These are phyloP conservation scores for Hsuehochloa calcarea DNA, from an alignment of 176 grass and related monocot genomes.

Conservation along the genomic window DNA sequence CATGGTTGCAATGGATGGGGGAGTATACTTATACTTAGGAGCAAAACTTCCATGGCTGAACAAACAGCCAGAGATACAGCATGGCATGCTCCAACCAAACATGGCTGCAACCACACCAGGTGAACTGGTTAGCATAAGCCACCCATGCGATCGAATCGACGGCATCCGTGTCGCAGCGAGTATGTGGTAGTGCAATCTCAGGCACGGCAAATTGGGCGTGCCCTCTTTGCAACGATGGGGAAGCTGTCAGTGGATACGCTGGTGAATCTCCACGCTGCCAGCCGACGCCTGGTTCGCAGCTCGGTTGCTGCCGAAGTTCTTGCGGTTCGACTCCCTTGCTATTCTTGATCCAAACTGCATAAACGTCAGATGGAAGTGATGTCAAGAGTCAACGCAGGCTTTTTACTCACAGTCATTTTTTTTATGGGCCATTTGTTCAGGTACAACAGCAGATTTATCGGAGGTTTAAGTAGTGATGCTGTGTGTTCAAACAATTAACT, in stretches of 20 bases:
- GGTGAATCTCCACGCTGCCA: constrained; percentile 68
- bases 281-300: constrained; percentile 85
- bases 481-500: background rate
- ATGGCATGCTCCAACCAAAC: background rate
- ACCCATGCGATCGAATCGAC: background rate
- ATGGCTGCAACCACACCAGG: background rate
- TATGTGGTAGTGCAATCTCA: background rate
- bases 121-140: background rate
- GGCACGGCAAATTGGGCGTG: background rate
- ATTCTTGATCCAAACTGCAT: constrained; percentile 88
- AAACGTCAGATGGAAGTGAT: background rate
- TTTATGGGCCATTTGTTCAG: background rate
- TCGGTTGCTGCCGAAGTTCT: constrained; percentile 86
- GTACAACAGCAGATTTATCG: background rate
- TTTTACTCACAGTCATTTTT: too few relatives aligned
- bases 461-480: background rate
- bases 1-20: background rate
- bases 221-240: background rate
- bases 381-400: background rate
- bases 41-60: background rate
- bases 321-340: constrained; percentile 84
- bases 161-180: background rate
- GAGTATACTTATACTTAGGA: background rate
- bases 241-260: constrained; percentile 18
- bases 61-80: background rate